Evolutionary conservation across 2,329 filamentous ascomycete species (phyloP).

Genomic region (Periconia macrospinosa): DNA sequence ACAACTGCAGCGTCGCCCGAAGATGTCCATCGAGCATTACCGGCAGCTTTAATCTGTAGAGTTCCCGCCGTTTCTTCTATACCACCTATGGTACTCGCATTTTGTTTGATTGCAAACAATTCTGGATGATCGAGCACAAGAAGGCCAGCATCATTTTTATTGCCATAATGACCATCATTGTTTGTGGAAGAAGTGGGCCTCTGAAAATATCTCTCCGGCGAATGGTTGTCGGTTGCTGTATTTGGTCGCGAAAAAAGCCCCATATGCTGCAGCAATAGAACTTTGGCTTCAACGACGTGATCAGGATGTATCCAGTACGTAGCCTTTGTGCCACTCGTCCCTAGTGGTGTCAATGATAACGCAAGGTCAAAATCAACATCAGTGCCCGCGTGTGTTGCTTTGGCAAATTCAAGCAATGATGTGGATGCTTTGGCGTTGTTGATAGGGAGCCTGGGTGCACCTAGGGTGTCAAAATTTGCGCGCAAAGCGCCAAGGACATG

Average conservation of each 20-base stretch:
- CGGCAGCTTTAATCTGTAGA: constrained; percentile 33
- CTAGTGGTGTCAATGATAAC: constrained; percentile 51
- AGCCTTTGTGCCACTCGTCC: constrained; percentile 49
- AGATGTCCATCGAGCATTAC: constrained; percentile 38
- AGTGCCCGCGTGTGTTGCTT: constrained; percentile 43
- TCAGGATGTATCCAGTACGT: constrained; percentile 59
- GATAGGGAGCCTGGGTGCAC: constrained; percentile 10
- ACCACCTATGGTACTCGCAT: constrained; percentile 48
- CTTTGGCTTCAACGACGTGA: constrained; percentile 56
- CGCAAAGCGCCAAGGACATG: constrained; percentile 50
- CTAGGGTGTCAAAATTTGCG: constrained; percentile 45
- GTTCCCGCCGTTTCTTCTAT: constrained; percentile 37
- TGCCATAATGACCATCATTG: constrained; percentile 27
- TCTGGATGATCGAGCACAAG: constrained; percentile 53
- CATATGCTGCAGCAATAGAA: constrained; percentile 55
- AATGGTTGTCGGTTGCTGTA: constrained; percentile 17
- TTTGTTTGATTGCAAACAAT: constrained; percentile 50
- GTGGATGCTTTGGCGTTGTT: constrained; percentile 20
- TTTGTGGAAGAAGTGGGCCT: constrained; percentile 30
- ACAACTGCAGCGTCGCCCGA: constrained; percentile 36
- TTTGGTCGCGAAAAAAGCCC: constrained; percentile 40
- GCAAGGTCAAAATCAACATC: constrained; percentile 54
- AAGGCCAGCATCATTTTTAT: constrained; percentile 44
- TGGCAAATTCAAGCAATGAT: constrained; percentile 41
- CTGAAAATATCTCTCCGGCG: constrained; percentile 23